Evolutionary conservation across 257 asterid genomes (phyloP), one percentile per base, ranked within the genome.

Genomic region (Plantago major): DNA sequence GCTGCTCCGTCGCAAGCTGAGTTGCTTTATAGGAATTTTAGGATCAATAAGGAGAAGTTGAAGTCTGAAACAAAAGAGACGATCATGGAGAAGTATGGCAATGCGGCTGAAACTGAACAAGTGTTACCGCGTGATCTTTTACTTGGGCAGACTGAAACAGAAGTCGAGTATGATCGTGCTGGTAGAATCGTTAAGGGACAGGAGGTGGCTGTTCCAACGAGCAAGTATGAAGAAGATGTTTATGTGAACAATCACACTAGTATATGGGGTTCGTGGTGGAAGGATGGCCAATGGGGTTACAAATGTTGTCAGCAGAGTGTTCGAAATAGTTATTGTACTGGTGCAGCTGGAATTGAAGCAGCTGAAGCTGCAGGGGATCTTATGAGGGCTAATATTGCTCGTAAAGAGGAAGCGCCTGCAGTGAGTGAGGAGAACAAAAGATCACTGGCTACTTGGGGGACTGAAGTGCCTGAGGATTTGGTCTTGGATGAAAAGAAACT

Each of bases 1-100:
- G 97, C 97, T 10, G 97, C 99, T 76, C 99, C 99, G 9, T 89
- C 99, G 9, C 97, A 93, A 79, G 99, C 97, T 55, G 99, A 93
- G 60, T 69, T 93, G 73, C 94, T 93, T 46, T 78, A 81, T 63
- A 93, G 85, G 61, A 93, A 83, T 64, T 93, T 77, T 77, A 85
- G 73, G 79, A 52, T 93, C 66, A 89, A 76, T 64, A 87, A 89
- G 79, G 96, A 89, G 74, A 83, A 82, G 70, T 96, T 19, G 97
- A 86, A 95, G 96, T 76, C 70, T 63, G 97, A 92, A 5, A 83
- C 88, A 16, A 89, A 85, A 83, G 97, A 85, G 43, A 82, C 72
- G 33, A 81, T 93, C 63, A 87, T 81, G 92, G 92, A 85, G 74
- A 93, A 83, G 78, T 93, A 93, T 66, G 97, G 99, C 47, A 93